phyloP scores from a whole-genome alignment of 805 yeast species.

The Starmera dryadoides region DNA sequence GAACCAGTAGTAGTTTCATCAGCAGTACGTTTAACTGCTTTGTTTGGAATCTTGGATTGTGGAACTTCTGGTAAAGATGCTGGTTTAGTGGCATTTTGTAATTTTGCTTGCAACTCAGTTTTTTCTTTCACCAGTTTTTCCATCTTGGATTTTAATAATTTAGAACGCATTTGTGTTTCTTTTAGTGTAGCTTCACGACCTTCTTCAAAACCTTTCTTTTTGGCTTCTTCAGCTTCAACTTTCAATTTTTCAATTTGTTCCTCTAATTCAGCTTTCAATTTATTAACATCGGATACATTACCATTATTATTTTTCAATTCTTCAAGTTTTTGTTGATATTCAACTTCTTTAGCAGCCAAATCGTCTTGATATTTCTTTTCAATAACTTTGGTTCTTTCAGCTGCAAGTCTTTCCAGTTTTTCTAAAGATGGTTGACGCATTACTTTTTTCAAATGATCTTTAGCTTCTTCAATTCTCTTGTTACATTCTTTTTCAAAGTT shows the following conservation, averaged over 20 bases:
- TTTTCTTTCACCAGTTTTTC: conserved; percentile 29
- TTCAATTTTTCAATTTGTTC: conserved; percentile 23
- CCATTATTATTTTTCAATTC: conserved; percentile 6
- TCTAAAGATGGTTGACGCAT: conserved; percentile 32
- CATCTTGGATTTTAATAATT: conserved; percentile 35
- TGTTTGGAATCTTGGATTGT: neutral
- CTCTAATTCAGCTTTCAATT: conserved; percentile 23
- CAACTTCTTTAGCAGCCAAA: conserved; percentile 11
- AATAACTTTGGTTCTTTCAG: conserved; percentile 19
- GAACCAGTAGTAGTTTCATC: conserved; percentile 20
- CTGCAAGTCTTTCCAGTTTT: conserved; percentile 20
- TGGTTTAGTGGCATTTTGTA: conserved; percentile 1
- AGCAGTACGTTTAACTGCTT: conserved; percentile 17
- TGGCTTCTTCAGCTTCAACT: conserved; percentile 19
- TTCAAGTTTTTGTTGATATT: conserved; percentile 22
- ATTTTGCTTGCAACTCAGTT: conserved; percentile 21
- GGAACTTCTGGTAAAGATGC: conserved; percentile 12
- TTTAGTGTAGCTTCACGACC: conserved; percentile 20
- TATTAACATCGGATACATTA: conserved; percentile 11
- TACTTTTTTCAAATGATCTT: conserved; percentile 20
- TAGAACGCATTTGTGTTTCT: conserved; percentile 30
- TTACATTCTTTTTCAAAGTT: conserved; percentile 19
- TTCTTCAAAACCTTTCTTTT: conserved; percentile 11
- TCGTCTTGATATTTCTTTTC: conserved; percentile 19
- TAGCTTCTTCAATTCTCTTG: conserved; percentile 14